Conservation (phyloP, 306 rosid genomes). For the Rubus parviflorus region DNA sequence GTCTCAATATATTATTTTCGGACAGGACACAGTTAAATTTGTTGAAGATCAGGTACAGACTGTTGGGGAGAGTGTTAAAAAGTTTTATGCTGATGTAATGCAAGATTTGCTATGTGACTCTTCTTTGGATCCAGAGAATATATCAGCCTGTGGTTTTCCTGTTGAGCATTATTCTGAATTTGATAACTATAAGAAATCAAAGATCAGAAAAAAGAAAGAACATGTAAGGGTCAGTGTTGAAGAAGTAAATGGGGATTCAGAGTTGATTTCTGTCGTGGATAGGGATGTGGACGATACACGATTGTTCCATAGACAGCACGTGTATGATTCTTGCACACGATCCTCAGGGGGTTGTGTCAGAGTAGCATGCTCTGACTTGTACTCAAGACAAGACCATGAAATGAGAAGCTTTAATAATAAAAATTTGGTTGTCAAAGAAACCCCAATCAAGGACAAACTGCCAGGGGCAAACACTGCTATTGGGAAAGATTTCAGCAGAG, state of each 20-base stretch:
- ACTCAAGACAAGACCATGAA: constrained; percentile 29
- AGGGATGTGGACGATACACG: constrained; percentile 23
- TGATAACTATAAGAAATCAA: constrained; percentile 32
- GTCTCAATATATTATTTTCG: constrained; percentile 24
- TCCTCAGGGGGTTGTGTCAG: constrained; percentile 38
- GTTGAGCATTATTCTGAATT: constrained; percentile 32
- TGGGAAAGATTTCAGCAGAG: constrained; percentile 23
- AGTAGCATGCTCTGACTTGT: constrained; percentile 26
- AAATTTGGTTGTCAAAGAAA: constrained; percentile 29
- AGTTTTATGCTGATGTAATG: constrained; percentile 65
- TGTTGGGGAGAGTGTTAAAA: constrained; percentile 73
- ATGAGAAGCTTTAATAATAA: constrained; percentile 20
- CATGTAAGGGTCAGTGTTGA: constrained; percentile 24
- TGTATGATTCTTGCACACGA: constrained; percentile 16
- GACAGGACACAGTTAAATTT: constrained; percentile 69
- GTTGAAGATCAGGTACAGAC: constrained; percentile 76
- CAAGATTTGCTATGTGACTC: constrained; percentile 63
- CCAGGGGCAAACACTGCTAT: constrained; percentile 11
- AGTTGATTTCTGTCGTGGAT: constrained; percentile 25
- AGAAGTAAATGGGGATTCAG: constrained; percentile 31
- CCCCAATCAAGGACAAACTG: constrained; percentile 16
- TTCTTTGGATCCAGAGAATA: constrained; percentile 39
- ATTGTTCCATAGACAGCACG: constrained; percentile 24
- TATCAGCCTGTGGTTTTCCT: constrained; percentile 31
- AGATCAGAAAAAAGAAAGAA: constrained; percentile 31